Conservation (phyloP, 768 basidiomycete species). For the Mycena leptocephala region DNA sequence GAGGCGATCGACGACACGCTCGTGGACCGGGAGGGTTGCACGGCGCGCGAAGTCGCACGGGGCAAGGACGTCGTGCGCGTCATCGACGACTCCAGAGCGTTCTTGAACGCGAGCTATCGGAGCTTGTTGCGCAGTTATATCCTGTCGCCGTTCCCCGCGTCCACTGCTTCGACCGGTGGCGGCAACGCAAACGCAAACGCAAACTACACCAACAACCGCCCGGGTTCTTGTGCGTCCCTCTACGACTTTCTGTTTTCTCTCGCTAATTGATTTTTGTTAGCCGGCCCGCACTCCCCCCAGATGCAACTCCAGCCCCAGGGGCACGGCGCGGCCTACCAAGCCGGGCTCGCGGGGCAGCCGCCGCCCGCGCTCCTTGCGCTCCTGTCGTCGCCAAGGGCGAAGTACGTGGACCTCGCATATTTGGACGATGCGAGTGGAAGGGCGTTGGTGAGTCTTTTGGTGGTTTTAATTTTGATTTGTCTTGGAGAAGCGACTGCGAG, state of each 20-base stretch:
- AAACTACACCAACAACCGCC: too few species aligned
- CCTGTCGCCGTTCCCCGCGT: conserved; percentile 63
- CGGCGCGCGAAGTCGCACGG: conserved; percentile 81
- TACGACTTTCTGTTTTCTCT: too few species aligned
- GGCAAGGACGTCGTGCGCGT: conserved; percentile 75
- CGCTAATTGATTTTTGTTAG: too few species aligned
- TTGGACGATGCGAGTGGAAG: conserved; percentile 84
- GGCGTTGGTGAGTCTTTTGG: conserved; percentile 13
- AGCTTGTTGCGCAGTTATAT: conserved; percentile 83
- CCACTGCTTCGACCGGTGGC: conserved; percentile 37
- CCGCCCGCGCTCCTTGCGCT: conserved; percentile 67
- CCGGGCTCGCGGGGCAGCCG: conserved; percentile 42
- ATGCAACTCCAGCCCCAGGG: too few species aligned
- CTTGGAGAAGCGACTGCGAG: too few species aligned
- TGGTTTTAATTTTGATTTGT: background rate
- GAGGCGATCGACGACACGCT: conserved; percentile 86
- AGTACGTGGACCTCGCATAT: conserved; percentile 83
- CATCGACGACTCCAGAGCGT: conserved; percentile 85
- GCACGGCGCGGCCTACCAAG: background rate
- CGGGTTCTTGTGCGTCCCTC: too few species aligned
- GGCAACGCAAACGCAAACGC: too few species aligned
- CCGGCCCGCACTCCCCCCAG: too few species aligned
- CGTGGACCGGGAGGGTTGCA: conserved; percentile 76
- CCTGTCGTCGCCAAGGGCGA: conserved; percentile 78
- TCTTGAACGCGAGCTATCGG: conserved; percentile 82